Evolutionary conservation across 495 filamentous ascomycete genomes (phyloP).

Genomic region (Xylaria sp.): DNA sequence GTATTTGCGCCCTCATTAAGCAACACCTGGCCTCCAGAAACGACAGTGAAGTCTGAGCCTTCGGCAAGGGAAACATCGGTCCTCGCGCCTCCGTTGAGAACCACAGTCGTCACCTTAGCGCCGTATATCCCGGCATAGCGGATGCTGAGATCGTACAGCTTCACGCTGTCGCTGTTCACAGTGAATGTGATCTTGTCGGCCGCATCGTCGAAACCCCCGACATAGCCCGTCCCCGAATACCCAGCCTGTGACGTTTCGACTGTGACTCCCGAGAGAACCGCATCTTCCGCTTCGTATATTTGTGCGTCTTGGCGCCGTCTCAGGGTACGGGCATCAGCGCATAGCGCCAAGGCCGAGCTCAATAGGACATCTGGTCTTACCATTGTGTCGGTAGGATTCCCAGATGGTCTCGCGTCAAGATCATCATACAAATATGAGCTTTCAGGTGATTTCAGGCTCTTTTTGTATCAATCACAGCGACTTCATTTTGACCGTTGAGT

Average conservation of each 20-base stretch:
- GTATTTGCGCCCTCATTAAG: conserved; percentile 52
- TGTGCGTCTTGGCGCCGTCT: conserved; percentile 2
- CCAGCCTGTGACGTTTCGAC: conserved; percentile 44
- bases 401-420: background rate
- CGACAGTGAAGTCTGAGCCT: conserved; percentile 35
- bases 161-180: conserved; percentile 35
- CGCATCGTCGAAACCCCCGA: conserved; percentile 47
- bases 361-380: background rate
- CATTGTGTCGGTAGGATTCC: background rate
- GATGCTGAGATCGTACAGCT: conserved; percentile 52
- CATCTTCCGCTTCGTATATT: conserved; percentile 51
- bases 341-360: background rate
- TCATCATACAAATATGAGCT: background rate
- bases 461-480: background rate
- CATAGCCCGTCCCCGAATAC: conserved; percentile 52
- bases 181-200: conserved; percentile 51
- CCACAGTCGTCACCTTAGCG: conserved; percentile 48
- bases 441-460: background rate
- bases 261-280: conserved; percentile 42
- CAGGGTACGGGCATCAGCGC: background rate
- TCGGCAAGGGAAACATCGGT: conserved; percentile 49
- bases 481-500: background rate
- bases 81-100: conserved; percentile 48
- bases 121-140: conserved; percentile 51
- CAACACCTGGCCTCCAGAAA: conserved; percentile 51